Base-by-base conservation (phyloP, 495 filamentous ascomycete genomes). In the Podospora pseudopauciseta region DNA sequence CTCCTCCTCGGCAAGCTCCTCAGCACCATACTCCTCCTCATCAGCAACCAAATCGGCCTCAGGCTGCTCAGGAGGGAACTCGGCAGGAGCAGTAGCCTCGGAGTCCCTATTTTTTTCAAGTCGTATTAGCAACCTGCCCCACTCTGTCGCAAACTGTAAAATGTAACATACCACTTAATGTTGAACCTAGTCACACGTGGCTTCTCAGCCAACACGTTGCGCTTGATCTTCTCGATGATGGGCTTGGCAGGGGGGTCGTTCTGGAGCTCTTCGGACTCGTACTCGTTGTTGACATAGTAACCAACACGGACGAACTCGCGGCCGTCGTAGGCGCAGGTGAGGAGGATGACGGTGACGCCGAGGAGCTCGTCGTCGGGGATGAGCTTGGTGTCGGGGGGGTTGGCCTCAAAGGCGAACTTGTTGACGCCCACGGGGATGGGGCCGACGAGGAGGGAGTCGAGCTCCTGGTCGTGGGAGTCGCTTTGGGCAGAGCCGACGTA, bases 221-320 rank as follows among this genome's bases (percentile, higher is more conserved):
- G 87, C 67, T 90, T 86, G 66, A 99, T 92, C 73, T 92, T 91
- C 75, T 98, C 96, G 66, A 97, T 90, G 72, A 94, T 86, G 34
- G 93, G 92, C 83, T 96, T 96, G 59, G 92, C 86, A 3, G 96
- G 95, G 15, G 95, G 96, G 66, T 97, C 92, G 27, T 88, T 87
- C 68, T 85, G 87, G 60, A 99, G 85, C 80, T 96, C 92, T 72
- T 97, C 93, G 27, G 90, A 90, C 71, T 94, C 91, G 78, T 99
- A 99, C 77, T 98, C 96, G 72, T 98, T 98, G 83, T 97, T 99
- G 67, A 97, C 94, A 72, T 99, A 99, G 85, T 99, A 99, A 55
- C 95, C 95, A 26, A 99, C 95, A 72, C 95, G 94, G 54, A 99
- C 95, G 73, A 99, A 99, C 78, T 99, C 95, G 73, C 95, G 86